Percentiles rank a stretch among this genome's conserved stretches.
phyloP scores from a whole-genome alignment of 768 basidiomycete genomes.

The Nidularia pulvinata region DNA sequence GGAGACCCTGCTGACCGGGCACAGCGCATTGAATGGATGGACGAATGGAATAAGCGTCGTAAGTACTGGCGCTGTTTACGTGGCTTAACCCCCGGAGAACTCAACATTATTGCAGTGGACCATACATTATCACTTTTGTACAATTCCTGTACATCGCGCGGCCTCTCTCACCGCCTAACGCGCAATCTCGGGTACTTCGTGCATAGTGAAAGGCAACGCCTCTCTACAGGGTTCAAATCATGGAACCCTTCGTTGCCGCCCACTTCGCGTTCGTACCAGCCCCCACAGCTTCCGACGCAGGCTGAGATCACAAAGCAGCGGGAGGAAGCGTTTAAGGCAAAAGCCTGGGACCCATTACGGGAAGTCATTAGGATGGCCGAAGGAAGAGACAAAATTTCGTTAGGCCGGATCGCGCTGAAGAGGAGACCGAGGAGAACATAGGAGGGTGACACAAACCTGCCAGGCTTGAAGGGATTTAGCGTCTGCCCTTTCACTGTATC shows the following conservation, averaged over 20 bases:
- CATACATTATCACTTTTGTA: slow-evolving; percentile 61
- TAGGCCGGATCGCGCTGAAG: slow-evolving; percentile 42
- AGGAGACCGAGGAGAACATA: slow-evolving; percentile 2
- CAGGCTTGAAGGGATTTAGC: not conserved
- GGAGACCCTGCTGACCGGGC: slow-evolving; percentile 20
- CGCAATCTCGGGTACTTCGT: slow-evolving; percentile 49
- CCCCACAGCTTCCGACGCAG: slow-evolving; percentile 9
- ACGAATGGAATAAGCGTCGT: slow-evolving; percentile 59
- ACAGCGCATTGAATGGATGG: slow-evolving; percentile 38
- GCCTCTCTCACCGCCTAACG: slow-evolving; percentile 58
- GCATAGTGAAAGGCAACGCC: slow-evolving; percentile 25
- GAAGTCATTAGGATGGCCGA: slow-evolving; percentile 63
- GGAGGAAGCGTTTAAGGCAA: slow-evolving; percentile 24
- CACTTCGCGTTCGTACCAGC: slow-evolving; percentile 11
- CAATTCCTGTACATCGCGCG: slow-evolving; percentile 62
- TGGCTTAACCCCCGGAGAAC: not conserved
- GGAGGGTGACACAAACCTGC: not conserved
- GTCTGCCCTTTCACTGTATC: not conserved
- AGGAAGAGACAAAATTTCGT: slow-evolving; percentile 42
- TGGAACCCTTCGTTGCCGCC: slow-evolving; percentile 36
- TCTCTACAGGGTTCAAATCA: slow-evolving; percentile 18
- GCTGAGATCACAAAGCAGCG: slow-evolving; percentile 14
- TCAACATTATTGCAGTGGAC: slow-evolving; percentile 48
- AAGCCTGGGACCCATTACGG: slow-evolving; percentile 45
- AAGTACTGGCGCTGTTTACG: slow-evolving; percentile 8